Percentiles rank a stretch among this genome's conserved stretches.
Evolutionary conservation across 768 basidiomycete genomes (phyloP).

Genomic region (Lactarius quietus): DNA sequence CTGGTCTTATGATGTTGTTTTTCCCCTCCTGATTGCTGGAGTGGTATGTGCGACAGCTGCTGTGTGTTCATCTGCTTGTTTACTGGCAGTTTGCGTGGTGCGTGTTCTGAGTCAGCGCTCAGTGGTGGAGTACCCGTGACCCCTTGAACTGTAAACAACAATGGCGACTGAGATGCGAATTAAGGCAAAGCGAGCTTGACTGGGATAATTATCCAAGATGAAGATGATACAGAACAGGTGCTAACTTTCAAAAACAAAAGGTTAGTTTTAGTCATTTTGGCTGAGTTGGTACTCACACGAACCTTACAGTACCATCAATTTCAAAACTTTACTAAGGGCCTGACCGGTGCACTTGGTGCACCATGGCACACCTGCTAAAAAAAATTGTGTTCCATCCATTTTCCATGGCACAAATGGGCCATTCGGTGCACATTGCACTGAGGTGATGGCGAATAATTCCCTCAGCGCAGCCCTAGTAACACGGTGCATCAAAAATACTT

Average conservation of each 20-base stretch:
- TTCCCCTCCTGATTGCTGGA: no score
- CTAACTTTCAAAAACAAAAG: not conserved
- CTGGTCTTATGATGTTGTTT: not conserved
- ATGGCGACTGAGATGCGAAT: not conserved
- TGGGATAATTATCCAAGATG: not conserved
- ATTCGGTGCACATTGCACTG: no score
- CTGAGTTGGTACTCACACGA: slow-evolving; percentile 44
- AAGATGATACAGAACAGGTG: slow-evolving; percentile 11
- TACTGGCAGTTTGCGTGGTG: slow-evolving; percentile 45
- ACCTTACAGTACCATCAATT: no score
- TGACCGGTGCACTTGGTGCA: no score
- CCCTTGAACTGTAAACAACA: slow-evolving; percentile 36
- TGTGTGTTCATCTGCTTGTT: slow-evolving; percentile 51
- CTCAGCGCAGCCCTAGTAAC: no score
- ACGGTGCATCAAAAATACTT: no score
- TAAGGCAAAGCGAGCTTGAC: slow-evolving; percentile 2
- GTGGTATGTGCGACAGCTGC: not conserved
- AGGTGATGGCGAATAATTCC: no score
- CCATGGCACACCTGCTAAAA: no score
- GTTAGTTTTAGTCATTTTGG: not conserved
- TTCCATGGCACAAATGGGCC: no score
- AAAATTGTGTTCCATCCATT: no score
- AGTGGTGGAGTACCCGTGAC: slow-evolving; percentile 59
- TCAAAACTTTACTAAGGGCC: no score
- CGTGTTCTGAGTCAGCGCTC: no score